A percentile compares a stretch with the other conserved stretches of the same genome.
Conservation (phyloP, 345 rosid genomes). For the Iberis pinnata region DNA sequence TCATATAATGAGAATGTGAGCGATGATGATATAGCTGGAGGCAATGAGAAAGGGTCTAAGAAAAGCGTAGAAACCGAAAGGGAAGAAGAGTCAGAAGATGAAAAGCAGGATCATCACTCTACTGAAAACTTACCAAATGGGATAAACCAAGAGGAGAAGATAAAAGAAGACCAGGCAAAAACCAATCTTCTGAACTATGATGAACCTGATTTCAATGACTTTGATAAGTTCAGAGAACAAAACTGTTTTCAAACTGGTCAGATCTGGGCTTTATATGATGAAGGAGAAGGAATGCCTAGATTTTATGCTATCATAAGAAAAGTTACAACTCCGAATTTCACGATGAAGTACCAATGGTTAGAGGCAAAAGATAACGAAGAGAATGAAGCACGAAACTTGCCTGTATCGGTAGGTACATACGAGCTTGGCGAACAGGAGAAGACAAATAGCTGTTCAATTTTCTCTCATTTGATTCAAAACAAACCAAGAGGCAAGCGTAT, state of each 20-base stretch:
- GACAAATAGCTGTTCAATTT: constrained; percentile 33
- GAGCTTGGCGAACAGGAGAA: constrained; percentile 29
- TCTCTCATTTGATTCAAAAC: constrained; percentile 51
- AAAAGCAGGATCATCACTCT: constrained; percentile 18
- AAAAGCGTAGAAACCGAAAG: constrained; percentile 16
- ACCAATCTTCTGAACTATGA: constrained; percentile 32
- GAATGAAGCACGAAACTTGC: constrained; percentile 36
- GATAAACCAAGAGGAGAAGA: constrained; percentile 15
- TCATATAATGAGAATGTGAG: constrained; percentile 63
- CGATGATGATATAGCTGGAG: constrained; percentile 47
- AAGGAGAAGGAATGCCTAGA: constrained; percentile 77
- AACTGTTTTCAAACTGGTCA: constrained; percentile 48
- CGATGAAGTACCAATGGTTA: constrained; percentile 59
- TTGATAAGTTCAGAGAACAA: constrained; percentile 41
- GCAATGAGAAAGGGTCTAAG: constrained; percentile 25
- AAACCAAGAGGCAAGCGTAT: constrained; percentile 26
- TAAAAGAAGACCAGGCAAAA: constrained; percentile 25
- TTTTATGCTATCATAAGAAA: constrained; percentile 61
- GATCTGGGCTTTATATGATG: constrained; percentile 90
- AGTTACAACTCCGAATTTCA: constrained; percentile 44
- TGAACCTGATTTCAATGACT: constrained; percentile 66
- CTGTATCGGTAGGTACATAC: constrained; percentile 64
- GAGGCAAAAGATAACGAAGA: constrained; percentile 43
- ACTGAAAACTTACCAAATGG: constrained; percentile 22
- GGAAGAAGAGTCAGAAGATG: constrained; percentile 15